Base-by-base conservation (phyloP, 148 eudicot species). In the Fagopyrum tataricum region DNA sequence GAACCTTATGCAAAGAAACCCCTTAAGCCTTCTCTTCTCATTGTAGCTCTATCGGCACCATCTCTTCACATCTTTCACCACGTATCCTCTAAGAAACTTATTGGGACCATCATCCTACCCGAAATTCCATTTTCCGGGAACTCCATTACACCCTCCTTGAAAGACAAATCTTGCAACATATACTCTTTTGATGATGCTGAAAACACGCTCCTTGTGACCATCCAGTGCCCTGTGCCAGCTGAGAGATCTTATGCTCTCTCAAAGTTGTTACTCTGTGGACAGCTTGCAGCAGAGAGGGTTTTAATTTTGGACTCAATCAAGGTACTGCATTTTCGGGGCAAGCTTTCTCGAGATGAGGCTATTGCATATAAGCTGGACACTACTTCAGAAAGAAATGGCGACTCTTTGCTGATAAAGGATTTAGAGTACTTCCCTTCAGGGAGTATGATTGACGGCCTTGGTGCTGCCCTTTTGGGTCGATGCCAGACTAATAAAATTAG, bases 371-470 rank as follows among this genome's bases (percentile, higher is more conserved):
- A 95, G 84, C 78, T 95, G 67, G 96, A 85, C 75, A 85, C 97
- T 15, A 81, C 90, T 41, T 46, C 71, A n/a, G 82, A 77, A 80
- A 23, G 73, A 20, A 82, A 84, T 48, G 61, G 58, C 48, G 78
- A 72, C 51, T 74, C 79, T 4, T 74, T 77, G 12, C 76, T 92
- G 47, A 47, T 93, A 26, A 86, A 73, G 76, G 84, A 79, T 72
- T 58, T 85, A n/a, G 82, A 83, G 49, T 92, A 92, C 75, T 86
- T 86, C 15, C 99, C 96, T 53, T 90, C 97, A 8, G 99, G 97
- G 75, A 95, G 99, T 73, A 77, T 90, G 51, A 84, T 92, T 31
- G 99, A 94, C 76, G 91, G 97, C 23, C 73, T 95, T 72, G 85
- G 81, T 43, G 97, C 98, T 82, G 91, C 99, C 72, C 67, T 95